These are phyloP conservation scores for Colletotrichum gigasporum DNA, from an alignment of 2,329 filamentous ascomycete genomes.

Conservation along the genomic window DNA sequence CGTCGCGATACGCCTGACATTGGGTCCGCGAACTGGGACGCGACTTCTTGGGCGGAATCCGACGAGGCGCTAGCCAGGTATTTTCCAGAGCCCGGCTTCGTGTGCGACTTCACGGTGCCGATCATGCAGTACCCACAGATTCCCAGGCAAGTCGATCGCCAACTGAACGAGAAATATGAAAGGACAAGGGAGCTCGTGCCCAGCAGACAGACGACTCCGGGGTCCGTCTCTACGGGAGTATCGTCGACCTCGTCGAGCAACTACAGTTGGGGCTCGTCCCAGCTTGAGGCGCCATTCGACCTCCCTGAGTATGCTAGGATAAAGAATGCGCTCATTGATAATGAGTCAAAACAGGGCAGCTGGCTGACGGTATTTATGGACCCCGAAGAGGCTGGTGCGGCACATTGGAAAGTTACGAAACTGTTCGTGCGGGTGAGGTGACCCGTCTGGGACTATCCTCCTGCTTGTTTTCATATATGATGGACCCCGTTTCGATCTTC, in stretches of 20 bases:
- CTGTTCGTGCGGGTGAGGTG: slow-evolving; percentile 42
- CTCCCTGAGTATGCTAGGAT: slow-evolving; percentile 39
- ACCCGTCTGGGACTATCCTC: no score
- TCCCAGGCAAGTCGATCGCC: background rate
- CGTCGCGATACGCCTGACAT: background rate
- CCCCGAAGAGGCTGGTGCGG: slow-evolving; percentile 33
- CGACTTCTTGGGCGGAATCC: background rate
- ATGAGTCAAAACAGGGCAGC: slow-evolving; percentile 35
- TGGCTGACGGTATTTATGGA: slow-evolving; percentile 42
- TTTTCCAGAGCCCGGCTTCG: background rate
- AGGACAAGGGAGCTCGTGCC: background rate
- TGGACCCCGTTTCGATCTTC: no score
- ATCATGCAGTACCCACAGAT: slow-evolving; percentile 4
- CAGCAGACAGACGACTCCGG: slow-evolving; percentile 5
- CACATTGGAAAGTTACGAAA: slow-evolving; percentile 40
- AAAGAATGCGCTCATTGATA: slow-evolving; percentile 42
- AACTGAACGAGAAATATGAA: background rate
- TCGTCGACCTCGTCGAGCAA: background rate
- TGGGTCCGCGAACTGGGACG: background rate
- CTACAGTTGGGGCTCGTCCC: slow-evolving; percentile 11
- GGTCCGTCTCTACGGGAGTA: background rate
- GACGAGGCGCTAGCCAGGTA: background rate
- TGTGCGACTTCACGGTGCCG: background rate
- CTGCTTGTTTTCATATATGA: no score
- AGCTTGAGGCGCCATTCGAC: slow-evolving; percentile 39